Percentiles rank a stretch among this genome's conserved stretches.
These are phyloP conservation scores for Picochlorum sp. DNA, from an alignment of 139 green algal species.

Conservation along the genomic window DNA sequence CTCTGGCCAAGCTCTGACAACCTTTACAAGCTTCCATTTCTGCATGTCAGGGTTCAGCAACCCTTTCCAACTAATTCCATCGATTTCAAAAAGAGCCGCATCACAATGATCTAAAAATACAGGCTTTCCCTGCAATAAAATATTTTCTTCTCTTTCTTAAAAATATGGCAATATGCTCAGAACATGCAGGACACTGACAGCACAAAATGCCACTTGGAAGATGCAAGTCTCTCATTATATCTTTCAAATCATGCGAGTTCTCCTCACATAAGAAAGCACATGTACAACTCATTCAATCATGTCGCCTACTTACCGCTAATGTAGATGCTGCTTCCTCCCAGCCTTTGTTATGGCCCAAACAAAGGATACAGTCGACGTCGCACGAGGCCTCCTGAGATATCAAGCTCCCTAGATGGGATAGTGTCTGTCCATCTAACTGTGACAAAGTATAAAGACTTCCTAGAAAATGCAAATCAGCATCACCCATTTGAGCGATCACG, in stretches of 20 bases:
- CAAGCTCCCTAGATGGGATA: constrained; percentile 37
- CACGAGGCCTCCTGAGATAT: constrained; percentile 1
- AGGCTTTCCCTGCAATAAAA: neutral
- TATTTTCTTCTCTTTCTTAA: neutral
- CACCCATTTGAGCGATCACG: constrained; percentile 27
- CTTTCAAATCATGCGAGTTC: too few relatives aligned
- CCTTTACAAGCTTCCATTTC: too few relatives aligned
- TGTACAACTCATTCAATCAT: too few relatives aligned
- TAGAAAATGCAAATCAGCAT: constrained; percentile 46
- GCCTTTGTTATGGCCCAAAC: constrained; percentile 78
- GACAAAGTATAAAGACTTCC: constrained; percentile 74
- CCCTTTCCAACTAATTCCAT: neutral
- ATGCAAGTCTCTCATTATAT: too few relatives aligned
- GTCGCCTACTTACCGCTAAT: constrained; percentile 37
- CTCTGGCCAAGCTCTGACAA: too few relatives aligned
- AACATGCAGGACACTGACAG: too few relatives aligned
- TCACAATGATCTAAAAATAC: neutral
- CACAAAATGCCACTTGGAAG: too few relatives aligned
- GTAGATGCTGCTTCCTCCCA: constrained; percentile 62
- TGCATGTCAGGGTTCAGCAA: neutral
- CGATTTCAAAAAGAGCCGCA: neutral
- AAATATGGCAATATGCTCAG: too few relatives aligned
- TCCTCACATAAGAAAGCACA: too few relatives aligned
- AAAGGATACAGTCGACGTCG: constrained; percentile 44
- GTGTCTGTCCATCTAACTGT: constrained; percentile 58